A percentile compares a stretch with the other conserved stretches of the same genome.
Conservation (phyloP, 169 alveolate species). For the Plasmodium fragile region DNA sequence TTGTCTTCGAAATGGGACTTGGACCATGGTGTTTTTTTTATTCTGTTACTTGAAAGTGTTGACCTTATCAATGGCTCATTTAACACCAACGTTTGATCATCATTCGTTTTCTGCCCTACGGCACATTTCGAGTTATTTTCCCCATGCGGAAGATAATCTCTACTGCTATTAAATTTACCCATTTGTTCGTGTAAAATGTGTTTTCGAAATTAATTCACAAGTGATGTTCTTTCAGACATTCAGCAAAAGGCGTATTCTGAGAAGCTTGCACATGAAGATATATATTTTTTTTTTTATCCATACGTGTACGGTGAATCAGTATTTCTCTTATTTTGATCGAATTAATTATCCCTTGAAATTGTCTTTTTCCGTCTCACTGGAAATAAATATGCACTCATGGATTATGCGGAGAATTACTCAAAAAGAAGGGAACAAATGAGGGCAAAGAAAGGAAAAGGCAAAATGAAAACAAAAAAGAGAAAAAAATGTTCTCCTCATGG, state of each 20-base stretch:
- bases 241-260: background rate
- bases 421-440: background rate
- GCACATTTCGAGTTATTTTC: background rate
- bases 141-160: background rate
- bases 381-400: background rate
- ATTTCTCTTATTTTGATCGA: background rate
- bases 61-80: background rate
- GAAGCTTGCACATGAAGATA: background rate
- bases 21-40: background rate
- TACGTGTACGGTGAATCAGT: background rate
- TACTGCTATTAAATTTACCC: background rate
- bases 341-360: background rate
- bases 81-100: background rate
- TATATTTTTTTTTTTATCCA: background rate
- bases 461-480: background rate
- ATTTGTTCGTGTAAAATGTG: background rate
- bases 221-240: background rate
- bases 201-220: background rate
- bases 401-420: background rate
- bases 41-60: background rate
- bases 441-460: background rate
- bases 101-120: background rate
- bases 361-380: background rate
- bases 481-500: background rate
- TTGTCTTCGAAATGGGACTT: background rate